These are phyloP conservation scores for Penicillium freii DNA, from an alignment of 2,329 filamentous ascomycete species.

Conservation along the genomic window DNA sequence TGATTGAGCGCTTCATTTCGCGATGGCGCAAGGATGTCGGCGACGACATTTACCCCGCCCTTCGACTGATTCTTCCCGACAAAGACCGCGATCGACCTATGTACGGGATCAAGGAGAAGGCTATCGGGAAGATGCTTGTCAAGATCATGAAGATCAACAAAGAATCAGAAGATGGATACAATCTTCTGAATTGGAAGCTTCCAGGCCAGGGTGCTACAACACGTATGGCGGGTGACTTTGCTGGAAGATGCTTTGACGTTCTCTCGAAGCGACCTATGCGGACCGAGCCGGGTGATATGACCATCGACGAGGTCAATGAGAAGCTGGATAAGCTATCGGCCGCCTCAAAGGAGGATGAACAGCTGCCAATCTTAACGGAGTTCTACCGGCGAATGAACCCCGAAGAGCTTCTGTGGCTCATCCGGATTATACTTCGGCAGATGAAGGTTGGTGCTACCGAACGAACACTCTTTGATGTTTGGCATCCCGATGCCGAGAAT, in stretches of 20 bases:
- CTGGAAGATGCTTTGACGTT: slow-evolving; percentile 82
- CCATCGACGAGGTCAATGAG: slow-evolving; percentile 84
- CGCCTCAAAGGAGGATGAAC: slow-evolving; percentile 76
- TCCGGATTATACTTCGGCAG: slow-evolving; percentile 84
- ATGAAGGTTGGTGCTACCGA: slow-evolving; percentile 78
- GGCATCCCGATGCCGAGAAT: slow-evolving; percentile 74
- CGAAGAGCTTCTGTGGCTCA: slow-evolving; percentile 89
- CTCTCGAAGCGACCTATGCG: slow-evolving; percentile 79
- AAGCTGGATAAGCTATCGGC: slow-evolving; percentile 75
- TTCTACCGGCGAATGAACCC: slow-evolving; percentile 93
- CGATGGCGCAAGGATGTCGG: slow-evolving; percentile 87
- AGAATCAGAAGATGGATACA: slow-evolving; percentile 83
- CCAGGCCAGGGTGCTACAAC: slow-evolving; percentile 66
- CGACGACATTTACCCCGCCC: slow-evolving; percentile 86
- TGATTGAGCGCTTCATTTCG: slow-evolving; percentile 82
- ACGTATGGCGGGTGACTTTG: slow-evolving; percentile 83
- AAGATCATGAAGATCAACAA: slow-evolving; percentile 90
- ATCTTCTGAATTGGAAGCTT: slow-evolving; percentile 86
- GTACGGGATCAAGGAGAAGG: slow-evolving; percentile 91
- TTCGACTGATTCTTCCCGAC: slow-evolving; percentile 86
- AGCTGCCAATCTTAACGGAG: slow-evolving; percentile 73
- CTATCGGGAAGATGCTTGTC: slow-evolving; percentile 85
- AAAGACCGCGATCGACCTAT: slow-evolving; percentile 89
- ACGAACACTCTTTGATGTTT: slow-evolving; percentile 79
- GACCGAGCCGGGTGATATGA: slow-evolving; percentile 71